A percentile compares a stretch with the other conserved stretches of the same genome.
phyloP scores from a whole-genome alignment of 208 protist genomes.

The Wallacemonas sp. region DNA sequence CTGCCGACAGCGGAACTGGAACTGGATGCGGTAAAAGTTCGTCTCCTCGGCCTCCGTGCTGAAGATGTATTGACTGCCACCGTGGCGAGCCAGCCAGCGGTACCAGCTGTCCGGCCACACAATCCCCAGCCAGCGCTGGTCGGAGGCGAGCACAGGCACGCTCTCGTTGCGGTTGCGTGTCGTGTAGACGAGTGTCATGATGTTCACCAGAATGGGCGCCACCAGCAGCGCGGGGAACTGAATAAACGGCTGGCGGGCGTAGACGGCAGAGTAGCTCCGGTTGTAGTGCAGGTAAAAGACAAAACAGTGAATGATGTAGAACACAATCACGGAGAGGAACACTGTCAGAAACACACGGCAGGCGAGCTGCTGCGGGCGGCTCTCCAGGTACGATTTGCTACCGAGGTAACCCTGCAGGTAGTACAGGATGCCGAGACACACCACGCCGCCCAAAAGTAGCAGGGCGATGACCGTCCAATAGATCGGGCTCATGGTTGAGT shows the following conservation, averaged over 20 bases:
- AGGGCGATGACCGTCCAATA: slow-evolving; percentile 45
- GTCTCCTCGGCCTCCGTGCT: slow-evolving; percentile 68
- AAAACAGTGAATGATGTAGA: slow-evolving; percentile 52
- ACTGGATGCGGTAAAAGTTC: slow-evolving; percentile 73
- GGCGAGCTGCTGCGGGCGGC: slow-evolving; percentile 84
- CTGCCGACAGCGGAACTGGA: slow-evolving; percentile 65
- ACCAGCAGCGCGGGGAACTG: slow-evolving; percentile 77
- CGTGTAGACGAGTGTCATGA: slow-evolving; percentile 88
- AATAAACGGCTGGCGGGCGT: slow-evolving; percentile 57
- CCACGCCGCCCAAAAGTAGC: slow-evolving; percentile 44
- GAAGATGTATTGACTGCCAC: slow-evolving; percentile 93
- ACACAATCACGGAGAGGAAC: slow-evolving; percentile 51
- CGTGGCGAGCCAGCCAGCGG: slow-evolving; percentile 79
- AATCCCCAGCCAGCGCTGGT: slow-evolving; percentile 84
- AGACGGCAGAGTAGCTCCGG: slow-evolving; percentile 22
- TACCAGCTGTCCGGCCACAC: slow-evolving; percentile 89
- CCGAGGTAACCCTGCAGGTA: slow-evolving; percentile 70
- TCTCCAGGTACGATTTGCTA: slow-evolving; percentile 83
- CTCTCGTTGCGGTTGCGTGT: slow-evolving; percentile 51
- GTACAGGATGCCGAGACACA: slow-evolving; percentile 59
- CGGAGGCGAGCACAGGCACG: slow-evolving; percentile 67
- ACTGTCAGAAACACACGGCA: slow-evolving; percentile 78
- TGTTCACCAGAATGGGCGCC: slow-evolving; percentile 70
- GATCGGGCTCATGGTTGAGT: slow-evolving; percentile 1
- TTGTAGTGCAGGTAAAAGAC: slow-evolving; percentile 59